phyloP scores from a whole-genome alignment of 345 rosid genomes.

The Euclidium syriacum region DNA sequence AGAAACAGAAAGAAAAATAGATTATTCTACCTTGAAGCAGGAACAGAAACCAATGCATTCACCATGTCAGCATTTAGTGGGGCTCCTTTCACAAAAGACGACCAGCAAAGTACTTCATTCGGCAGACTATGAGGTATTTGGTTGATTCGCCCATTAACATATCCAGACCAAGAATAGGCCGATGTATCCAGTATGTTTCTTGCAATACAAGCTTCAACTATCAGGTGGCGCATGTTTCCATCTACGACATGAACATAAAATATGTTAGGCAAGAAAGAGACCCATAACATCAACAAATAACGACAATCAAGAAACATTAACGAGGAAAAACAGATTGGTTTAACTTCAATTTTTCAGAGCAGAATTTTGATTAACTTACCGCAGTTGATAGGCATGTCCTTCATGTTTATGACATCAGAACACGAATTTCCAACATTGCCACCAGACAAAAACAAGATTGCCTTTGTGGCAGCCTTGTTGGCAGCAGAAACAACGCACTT shows the following conservation, averaged over 20 bases:
- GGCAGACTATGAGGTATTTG: constrained; percentile 61
- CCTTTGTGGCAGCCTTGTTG: constrained; percentile 90
- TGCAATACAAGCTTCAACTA: constrained; percentile 92
- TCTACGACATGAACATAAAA: constrained; percentile 42
- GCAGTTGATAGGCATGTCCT: constrained; percentile 74
- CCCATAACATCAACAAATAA: neutral
- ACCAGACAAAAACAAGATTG: constrained; percentile 73
- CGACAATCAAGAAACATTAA: neutral
- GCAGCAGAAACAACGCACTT: constrained; percentile 68
- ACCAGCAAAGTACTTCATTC: constrained; percentile 73
- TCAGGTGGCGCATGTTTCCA: constrained; percentile 96
- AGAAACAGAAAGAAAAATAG: constrained; percentile 1
- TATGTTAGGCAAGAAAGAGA: constrained; percentile 10
- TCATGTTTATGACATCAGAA: constrained; percentile 65
- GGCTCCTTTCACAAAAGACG: constrained; percentile 77
- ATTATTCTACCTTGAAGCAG: constrained; percentile 79
- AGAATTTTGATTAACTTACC: constrained; percentile 45
- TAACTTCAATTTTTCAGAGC: neutral
- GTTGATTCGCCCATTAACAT: constrained; percentile 62
- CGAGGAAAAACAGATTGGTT: neutral
- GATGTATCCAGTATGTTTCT: constrained; percentile 85
- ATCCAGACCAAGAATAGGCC: constrained; percentile 92
- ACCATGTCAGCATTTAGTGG: constrained; percentile 57
- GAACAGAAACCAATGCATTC: constrained; percentile 72
- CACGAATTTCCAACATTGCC: constrained; percentile 50